Base-by-base conservation (phyloP, 2,329 filamentous ascomycete species). In the Blumeria hordei region DNA sequence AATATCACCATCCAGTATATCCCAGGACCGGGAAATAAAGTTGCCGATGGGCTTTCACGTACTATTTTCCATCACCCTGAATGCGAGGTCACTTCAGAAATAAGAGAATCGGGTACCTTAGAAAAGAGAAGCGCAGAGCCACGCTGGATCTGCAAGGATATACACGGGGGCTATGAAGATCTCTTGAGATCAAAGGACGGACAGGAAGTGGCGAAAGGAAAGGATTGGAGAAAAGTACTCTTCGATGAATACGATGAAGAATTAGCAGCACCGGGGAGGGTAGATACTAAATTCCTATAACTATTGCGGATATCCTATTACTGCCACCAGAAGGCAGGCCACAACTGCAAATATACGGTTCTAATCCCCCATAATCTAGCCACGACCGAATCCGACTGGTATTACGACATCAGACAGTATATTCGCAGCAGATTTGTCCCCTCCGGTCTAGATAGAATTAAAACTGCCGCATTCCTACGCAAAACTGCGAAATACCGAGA, bases 61-160 rank as follows among this genome's bases (percentile, higher is more conserved):
- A 55, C 47, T 33, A 43, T 55, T 16, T 55, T 55, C 21, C 44
- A 12, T 18, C 35, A 50, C 32, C 33, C 16, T 34, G 45, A 50
- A 50, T 50, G 10, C 28, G 33, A 50, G 12, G 18, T 12, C 14
- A 10, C 2, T 32, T 34, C 45, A 11, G 18, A 32, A 34, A 10
- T 32, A 50, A 10, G 33, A 16, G 28, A 12, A 32, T 18, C 18
- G 28, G 45, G 18, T 37, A 18, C 18, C 10, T 50, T 18, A 11
- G 33, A 18, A 7, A 34, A 2, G 12, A 50, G 6, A 32, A 28
- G 32, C 11, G 11, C 21, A 32, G 45, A 50, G 18, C 45, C 45
- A 6, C 11, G n/a, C n/a, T 55, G 34, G 54, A 32, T 43, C 14
- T 52, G 33, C 34, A 52, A 52, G 16, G 16, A 53, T 33, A 12